phyloP scores from a whole-genome alignment of 164 flowering plant genomes.

The Piper longum region DNA sequence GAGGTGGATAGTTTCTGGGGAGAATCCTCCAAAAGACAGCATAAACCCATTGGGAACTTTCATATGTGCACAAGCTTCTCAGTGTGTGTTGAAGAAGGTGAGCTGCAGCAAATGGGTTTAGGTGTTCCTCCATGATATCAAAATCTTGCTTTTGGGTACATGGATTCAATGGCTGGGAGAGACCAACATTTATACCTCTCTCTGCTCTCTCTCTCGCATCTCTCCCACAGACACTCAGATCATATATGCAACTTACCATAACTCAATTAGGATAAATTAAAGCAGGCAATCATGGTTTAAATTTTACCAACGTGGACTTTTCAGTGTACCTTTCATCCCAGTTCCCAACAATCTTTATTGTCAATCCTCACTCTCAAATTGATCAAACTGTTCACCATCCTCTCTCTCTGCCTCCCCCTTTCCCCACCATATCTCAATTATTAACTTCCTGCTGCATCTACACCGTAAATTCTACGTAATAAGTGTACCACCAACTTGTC shows the following conservation, averaged over 20 bases:
- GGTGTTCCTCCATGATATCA: constrained; percentile 60
- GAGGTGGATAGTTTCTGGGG: constrained; percentile 96
- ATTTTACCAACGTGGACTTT: constrained; percentile 22
- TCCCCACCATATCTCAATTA: constrained; percentile 10
- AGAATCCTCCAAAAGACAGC: constrained; percentile 98
- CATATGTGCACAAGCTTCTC: constrained; percentile 77
- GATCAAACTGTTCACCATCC: neutral
- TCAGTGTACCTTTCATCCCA: constrained; percentile 21
- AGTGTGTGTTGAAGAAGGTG: constrained; percentile 95
- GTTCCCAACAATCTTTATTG: constrained; percentile 24
- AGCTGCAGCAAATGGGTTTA: constrained; percentile 62
- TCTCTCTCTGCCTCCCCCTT: neutral
- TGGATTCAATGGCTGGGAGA: neutral
- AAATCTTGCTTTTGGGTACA: neutral
- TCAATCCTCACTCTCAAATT: neutral
- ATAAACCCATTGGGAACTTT: constrained; percentile 94
- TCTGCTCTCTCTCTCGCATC: constrained; percentile 10
- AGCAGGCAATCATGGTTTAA: constrained; percentile 13
- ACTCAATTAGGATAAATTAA: neutral
- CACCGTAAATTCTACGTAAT: constrained; percentile 16
- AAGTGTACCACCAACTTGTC: constrained; percentile 6
- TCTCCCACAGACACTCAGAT: constrained; percentile 1
- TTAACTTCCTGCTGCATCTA: constrained; percentile 19
- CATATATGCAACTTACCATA: too few relatives aligned
- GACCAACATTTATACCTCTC: constrained; percentile 6